Conservation (phyloP, 257 asterid species). For the Solanum sejunctum region DNA sequence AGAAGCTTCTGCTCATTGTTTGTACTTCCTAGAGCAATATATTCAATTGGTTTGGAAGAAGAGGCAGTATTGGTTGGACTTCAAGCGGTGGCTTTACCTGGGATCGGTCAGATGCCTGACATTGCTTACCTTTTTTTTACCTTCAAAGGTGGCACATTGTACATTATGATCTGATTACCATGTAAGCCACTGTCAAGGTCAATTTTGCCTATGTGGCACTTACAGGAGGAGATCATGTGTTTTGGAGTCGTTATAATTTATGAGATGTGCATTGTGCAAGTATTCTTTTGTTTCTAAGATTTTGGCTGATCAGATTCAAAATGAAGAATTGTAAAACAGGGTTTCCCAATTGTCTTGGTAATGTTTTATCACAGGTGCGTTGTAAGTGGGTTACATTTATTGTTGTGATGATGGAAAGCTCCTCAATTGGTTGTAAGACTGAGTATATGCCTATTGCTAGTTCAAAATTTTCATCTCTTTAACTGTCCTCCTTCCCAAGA, state of each 20-base stretch:
- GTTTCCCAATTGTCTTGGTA: not conserved
- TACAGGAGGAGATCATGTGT: not conserved
- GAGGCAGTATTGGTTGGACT: conserved; percentile 2
- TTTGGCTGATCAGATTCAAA: not conserved
- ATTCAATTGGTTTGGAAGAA: conserved; percentile 12
- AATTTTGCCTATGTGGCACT: conserved; percentile 22
- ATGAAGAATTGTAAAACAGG: not conserved
- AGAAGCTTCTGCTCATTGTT: conserved; percentile 11
- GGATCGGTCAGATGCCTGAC: conserved; percentile 8
- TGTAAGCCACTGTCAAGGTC: conserved; percentile 14
- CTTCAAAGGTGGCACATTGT: conserved; percentile 27
- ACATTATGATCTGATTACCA: conserved; percentile 24
- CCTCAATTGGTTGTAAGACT: not conserved
- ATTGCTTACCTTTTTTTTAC: conserved; percentile 6
- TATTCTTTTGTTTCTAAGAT: not conserved
- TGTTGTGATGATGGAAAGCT: not conserved
- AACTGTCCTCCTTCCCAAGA: not conserved
- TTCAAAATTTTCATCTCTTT: not conserved
- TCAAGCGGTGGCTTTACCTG: conserved; percentile 3
- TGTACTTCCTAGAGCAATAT: conserved; percentile 13
- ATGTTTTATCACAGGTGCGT: not conserved
- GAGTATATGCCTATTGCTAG: not conserved
- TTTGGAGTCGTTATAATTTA: not conserved
- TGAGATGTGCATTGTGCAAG: not conserved
- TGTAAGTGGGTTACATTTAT: not conserved